These are phyloP conservation scores for Rhododendron griersonianum DNA, from an alignment of 148 eudicot genomes.

Conservation along the genomic window DNA sequence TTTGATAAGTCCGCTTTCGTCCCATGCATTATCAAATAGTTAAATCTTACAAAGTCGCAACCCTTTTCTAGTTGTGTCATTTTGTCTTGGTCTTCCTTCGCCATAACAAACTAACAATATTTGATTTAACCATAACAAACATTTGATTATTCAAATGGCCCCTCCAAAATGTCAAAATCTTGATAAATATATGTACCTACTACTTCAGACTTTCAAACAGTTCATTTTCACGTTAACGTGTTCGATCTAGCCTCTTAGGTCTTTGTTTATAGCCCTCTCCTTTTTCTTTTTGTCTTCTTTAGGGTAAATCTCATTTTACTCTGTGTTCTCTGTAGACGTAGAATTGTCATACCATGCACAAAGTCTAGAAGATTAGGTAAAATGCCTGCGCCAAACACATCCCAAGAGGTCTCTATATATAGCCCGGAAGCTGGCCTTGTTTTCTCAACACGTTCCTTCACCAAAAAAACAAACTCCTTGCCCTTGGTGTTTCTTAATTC, in stretches of 20 bases:
- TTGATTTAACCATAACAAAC: neutral
- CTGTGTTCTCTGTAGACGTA: neutral
- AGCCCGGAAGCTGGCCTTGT: neutral
- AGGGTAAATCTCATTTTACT: neutral
- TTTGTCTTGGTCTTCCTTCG: too few relatives aligned
- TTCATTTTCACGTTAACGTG: neutral
- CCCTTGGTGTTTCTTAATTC: neutral
- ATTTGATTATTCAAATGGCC: neutral
- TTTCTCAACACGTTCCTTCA: neutral
- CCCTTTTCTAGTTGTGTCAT: too few relatives aligned
- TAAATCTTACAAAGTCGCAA: neutral
- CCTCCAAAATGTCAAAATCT: neutral
- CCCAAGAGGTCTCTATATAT: neutral
- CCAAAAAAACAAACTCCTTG: too few relatives aligned
- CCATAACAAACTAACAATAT: too few relatives aligned
- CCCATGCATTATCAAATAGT: neutral
- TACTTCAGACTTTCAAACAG: neutral
- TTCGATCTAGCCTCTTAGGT: neutral
- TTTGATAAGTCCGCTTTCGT: neutral
- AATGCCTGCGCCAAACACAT: conserved; percentile 2
- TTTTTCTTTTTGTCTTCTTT: neutral
- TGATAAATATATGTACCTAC: neutral
- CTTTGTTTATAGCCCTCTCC: neutral
- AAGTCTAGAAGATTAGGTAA: conserved; percentile 16
- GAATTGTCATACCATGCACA: conserved; percentile 5